phyloP scores from a whole-genome alignment of 2,329 filamentous ascomycete species.

The Teratosphaeria zuluensis region DNA sequence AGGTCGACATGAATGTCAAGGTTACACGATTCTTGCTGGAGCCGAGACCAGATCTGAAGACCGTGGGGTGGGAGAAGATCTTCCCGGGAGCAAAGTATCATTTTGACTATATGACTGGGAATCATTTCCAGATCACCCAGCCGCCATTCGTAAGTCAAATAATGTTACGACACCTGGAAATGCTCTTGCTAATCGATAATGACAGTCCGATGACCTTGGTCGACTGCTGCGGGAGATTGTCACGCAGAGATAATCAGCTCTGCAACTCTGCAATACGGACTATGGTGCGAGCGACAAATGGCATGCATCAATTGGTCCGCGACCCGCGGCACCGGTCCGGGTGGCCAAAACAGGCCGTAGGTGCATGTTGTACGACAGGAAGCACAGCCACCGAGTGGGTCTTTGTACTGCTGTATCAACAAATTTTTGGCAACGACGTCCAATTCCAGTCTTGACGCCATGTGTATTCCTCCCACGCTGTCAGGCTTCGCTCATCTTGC shows the following conservation, averaged over 20 bases:
- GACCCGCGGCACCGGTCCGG: too few relatives aligned
- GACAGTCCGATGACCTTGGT: conserved; percentile 6
- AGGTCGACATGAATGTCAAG: conserved; percentile 21
- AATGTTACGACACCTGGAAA: neutral
- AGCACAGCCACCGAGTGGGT: too few relatives aligned
- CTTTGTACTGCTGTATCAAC: too few relatives aligned
- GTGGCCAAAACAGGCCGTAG: too few relatives aligned
- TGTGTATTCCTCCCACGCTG: too few relatives aligned
- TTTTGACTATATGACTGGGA: conserved; percentile 23
- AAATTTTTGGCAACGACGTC: too few relatives aligned
- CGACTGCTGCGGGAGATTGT: conserved; percentile 4
- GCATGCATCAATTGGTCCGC: too few relatives aligned
- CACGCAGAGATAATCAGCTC: neutral
- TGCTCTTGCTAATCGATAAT: neutral
- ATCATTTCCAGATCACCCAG: conserved; percentile 25
- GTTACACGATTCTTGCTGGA: conserved; percentile 24
- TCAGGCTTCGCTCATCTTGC: too few relatives aligned
- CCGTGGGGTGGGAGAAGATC: conserved; percentile 22
- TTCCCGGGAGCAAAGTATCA: conserved; percentile 18
- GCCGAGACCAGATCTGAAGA: conserved; percentile 18
- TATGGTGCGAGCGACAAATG: too few relatives aligned
- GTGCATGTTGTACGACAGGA: too few relatives aligned
- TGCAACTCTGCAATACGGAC: neutral
- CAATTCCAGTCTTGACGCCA: too few relatives aligned
- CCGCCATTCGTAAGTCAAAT: conserved; percentile 17